Evolutionary conservation across 2,329 filamentous ascomycete species (phyloP).

Genomic region (Berkeleyomyces basicola): DNA sequence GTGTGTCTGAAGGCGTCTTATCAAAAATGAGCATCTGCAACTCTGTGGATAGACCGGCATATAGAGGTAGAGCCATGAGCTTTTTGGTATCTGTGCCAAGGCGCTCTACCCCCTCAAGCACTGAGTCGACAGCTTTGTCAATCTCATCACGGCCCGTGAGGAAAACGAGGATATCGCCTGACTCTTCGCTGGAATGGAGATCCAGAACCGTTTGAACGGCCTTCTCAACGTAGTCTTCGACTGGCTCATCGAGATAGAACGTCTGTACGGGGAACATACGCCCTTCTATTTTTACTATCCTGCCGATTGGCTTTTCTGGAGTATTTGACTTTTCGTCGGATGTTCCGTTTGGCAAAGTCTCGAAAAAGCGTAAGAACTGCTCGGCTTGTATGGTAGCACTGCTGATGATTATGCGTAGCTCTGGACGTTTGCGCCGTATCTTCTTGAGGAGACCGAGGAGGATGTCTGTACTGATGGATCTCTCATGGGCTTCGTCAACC

Average conservation of each 20-base stretch:
- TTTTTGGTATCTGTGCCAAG: conserved; percentile 30
- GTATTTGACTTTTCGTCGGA: neutral
- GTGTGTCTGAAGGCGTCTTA: conserved; percentile 58
- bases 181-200: conserved; percentile 64
- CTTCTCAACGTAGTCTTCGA: conserved; percentile 74
- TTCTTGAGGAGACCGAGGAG: conserved; percentile 84
- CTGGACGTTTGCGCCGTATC: conserved; percentile 60
- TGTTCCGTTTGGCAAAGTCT: conserved; percentile 15
- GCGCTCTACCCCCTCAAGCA: conserved; percentile 15
- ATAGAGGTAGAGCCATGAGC: conserved; percentile 53
- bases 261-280: conserved; percentile 79
- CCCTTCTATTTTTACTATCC: conserved; percentile 49
- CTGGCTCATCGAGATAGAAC: conserved; percentile 60
- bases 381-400: conserved; percentile 88
- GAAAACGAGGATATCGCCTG: conserved; percentile 83
- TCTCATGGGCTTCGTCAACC: conserved; percentile 93
- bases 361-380: conserved; percentile 67
- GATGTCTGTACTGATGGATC: conserved; percentile 83
- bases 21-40: conserved; percentile 95
- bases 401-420: conserved; percentile 77
- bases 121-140: conserved; percentile 28
- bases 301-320: neutral
- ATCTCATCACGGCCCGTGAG: conserved; percentile 90
- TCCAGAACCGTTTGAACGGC: conserved; percentile 72
- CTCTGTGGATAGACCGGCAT: conserved; percentile 75